Evolutionary conservation across 2,329 filamentous ascomycete species (phyloP).

Genomic region (Penicillium griseofulvum): DNA sequence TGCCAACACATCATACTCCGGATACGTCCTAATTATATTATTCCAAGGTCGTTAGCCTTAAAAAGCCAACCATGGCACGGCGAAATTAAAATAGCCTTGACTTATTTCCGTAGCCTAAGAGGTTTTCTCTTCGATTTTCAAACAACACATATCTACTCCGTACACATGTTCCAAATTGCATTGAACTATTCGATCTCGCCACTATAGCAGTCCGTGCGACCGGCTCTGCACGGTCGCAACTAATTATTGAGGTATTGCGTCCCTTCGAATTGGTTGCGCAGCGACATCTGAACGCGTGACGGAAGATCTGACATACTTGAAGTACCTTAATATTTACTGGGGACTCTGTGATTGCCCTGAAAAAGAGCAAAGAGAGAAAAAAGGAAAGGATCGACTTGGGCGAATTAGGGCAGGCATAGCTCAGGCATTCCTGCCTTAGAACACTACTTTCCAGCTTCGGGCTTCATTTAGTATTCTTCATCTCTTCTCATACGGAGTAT

Average conservation of each 20-base stretch:
- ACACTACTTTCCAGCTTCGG: neutral
- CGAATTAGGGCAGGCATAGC: neutral
- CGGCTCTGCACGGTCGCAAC: neutral
- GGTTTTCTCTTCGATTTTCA: too few relatives aligned
- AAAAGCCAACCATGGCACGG: constrained; percentile 16
- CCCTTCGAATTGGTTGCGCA: neutral
- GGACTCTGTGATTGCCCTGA: neutral
- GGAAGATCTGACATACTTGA: neutral
- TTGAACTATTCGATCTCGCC: neutral
- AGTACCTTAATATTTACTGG: neutral
- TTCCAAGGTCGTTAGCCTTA: neutral
- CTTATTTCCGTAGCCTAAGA: neutral
- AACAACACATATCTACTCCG: neutral
- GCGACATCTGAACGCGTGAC: neutral
- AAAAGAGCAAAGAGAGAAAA: neutral
- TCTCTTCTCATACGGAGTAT: neutral
- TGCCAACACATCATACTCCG: constrained; percentile 22
- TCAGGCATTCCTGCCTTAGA: constrained; percentile 1
- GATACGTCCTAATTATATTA: neutral
- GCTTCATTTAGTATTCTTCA: neutral
- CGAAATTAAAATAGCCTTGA: neutral
- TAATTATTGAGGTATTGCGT: constrained; percentile 4
- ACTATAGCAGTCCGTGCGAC: neutral
- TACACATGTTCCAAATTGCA: neutral
- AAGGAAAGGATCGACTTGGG: neutral